Percentiles rank a stretch among this genome's conserved stretches.
Conservation (phyloP, 2,329 filamentous ascomycete species). For the Fusarium sp. region DNA sequence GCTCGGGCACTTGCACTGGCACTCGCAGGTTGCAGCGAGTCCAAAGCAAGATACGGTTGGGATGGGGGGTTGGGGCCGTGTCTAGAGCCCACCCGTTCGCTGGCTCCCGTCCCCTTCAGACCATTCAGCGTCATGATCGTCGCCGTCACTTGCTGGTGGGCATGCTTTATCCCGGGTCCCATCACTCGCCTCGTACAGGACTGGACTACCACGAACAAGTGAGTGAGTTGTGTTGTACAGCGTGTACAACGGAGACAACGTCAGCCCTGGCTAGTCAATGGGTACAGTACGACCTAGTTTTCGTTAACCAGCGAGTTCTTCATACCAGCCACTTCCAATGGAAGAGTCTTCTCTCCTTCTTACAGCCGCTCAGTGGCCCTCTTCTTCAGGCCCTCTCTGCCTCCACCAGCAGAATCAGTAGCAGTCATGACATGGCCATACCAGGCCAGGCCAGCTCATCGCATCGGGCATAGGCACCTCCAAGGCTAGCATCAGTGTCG, state of each 20-base stretch:
- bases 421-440: background rate
- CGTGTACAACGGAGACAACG: slow-evolving; percentile 27
- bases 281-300: slow-evolving; percentile 5
- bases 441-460: slow-evolving; percentile 34
- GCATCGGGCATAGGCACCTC: slow-evolving; percentile 14
- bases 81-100: slow-evolving; percentile 46
- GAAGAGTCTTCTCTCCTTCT: slow-evolving; percentile 2
- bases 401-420: slow-evolving; percentile 9
- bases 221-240: slow-evolving; percentile 22
- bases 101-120: slow-evolving; percentile 33
- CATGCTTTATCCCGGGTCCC: slow-evolving; percentile 38
- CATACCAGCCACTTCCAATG: slow-evolving; percentile 14
- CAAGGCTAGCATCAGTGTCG: slow-evolving; percentile 19
- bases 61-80: slow-evolving; percentile 25
- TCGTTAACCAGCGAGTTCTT: background rate
- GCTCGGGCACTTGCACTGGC: background rate
- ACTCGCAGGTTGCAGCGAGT: slow-evolving; percentile 23
- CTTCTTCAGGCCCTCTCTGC: slow-evolving; percentile 9
- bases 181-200: slow-evolving; percentile 26
- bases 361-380: slow-evolving; percentile 30
- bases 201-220: slow-evolving; percentile 17
- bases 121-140: slow-evolving; percentile 44
- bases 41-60: slow-evolving; percentile 31
- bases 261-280: slow-evolving; percentile 17
- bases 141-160: slow-evolving; percentile 30